These are phyloP conservation scores for Ceraceosorus bombacis DNA, from an alignment of 1,284 basidiomycete species.

Conservation along the genomic window DNA sequence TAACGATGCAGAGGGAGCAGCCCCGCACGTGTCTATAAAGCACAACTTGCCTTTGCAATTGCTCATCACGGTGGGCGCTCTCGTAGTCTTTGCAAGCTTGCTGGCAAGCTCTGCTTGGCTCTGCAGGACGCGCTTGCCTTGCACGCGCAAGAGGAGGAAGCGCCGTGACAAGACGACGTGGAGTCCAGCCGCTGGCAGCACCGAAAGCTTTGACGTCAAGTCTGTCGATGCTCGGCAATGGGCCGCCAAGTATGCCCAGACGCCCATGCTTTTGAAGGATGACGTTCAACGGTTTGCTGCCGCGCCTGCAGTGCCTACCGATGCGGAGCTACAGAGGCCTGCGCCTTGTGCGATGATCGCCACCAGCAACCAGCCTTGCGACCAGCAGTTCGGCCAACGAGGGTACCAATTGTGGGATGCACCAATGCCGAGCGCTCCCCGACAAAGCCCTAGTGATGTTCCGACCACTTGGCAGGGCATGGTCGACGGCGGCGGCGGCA, in stretches of 20 bases:
- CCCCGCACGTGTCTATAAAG: conserved; percentile 9
- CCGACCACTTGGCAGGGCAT: no score
- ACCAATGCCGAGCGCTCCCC: no score
- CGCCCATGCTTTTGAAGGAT: no score
- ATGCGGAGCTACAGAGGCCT: no score
- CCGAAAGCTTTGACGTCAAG: not conserved
- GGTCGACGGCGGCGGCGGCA: no score
- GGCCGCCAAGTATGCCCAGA: conserved; percentile 7
- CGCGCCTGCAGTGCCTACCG: no score
- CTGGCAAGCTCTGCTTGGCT: conserved; percentile 25
- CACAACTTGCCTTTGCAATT: conserved; percentile 26
- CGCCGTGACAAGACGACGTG: not conserved
- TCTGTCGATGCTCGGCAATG: conserved; percentile 9
- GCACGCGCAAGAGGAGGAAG: not conserved
- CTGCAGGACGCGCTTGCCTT: conserved; percentile 17
- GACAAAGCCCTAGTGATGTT: no score
- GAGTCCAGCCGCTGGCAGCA: conserved; percentile 5
- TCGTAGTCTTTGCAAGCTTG: conserved; percentile 20
- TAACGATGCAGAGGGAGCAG: not conserved
- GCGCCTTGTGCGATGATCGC: no score
- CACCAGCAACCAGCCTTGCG: no score
- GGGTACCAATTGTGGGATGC: no score
- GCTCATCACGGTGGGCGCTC: conserved; percentile 24
- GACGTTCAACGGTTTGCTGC: no score
- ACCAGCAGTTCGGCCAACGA: no score